phyloP scores from a whole-genome alignment of 2,329 filamentous ascomycete genomes.

The Scedosporium apiospermum region DNA sequence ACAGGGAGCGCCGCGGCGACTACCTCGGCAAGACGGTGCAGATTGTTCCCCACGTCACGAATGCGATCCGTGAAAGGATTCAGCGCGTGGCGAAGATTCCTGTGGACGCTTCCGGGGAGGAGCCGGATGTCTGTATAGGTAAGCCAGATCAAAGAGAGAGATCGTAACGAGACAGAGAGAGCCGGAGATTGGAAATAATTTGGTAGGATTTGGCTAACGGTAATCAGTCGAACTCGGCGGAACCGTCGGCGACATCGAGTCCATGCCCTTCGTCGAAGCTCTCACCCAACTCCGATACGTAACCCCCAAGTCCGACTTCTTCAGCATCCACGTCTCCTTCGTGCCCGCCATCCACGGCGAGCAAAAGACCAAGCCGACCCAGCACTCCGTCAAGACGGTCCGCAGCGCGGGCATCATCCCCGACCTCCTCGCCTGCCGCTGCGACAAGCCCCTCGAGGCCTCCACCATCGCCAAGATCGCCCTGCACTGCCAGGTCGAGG shows the following conservation, averaged over 20 bases:
- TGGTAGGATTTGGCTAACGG: neutral
- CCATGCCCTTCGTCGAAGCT: constrained; percentile 79
- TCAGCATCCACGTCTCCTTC: constrained; percentile 82
- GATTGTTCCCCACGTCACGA: constrained; percentile 85
- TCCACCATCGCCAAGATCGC: constrained; percentile 80
- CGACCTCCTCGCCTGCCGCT: constrained; percentile 81
- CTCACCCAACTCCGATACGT: constrained; percentile 67
- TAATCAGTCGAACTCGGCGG: constrained; percentile 31
- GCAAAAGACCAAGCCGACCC: constrained; percentile 96
- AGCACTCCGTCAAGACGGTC: constrained; percentile 76
- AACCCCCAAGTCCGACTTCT: constrained; percentile 68
- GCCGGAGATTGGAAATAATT: neutral
- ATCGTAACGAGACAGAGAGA: no score
- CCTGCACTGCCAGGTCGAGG: constrained; percentile 77
- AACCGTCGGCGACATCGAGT: constrained; percentile 73
- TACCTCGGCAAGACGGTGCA: constrained; percentile 87
- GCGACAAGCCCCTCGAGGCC: constrained; percentile 64
- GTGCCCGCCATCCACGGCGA: constrained; percentile 62
- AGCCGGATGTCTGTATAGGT: constrained; percentile 88
- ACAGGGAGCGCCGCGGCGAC: constrained; percentile 55
- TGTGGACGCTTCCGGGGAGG: constrained; percentile 72
- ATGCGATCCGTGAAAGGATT: constrained; percentile 89
- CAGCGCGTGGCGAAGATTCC: constrained; percentile 75
- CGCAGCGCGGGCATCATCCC: constrained; percentile 70
- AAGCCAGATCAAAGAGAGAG: constrained; percentile 21